Conservation (phyloP, 2,329 filamentous ascomycete genomes). For the Nemania sp. region DNA sequence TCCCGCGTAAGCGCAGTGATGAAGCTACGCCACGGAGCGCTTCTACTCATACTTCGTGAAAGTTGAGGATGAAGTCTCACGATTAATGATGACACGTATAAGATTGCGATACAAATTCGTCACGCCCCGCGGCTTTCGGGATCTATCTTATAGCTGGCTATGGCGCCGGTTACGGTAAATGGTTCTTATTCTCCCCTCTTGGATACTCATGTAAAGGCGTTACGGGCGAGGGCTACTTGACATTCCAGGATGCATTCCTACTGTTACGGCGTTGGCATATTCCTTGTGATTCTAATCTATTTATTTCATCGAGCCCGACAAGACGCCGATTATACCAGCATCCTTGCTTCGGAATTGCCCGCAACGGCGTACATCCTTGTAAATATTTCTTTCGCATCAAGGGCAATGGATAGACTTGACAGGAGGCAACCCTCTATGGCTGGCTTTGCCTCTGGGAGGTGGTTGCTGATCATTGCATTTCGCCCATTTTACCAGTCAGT, state of each 20-base stretch:
- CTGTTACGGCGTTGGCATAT: conserved; percentile 26
- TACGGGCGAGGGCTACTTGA: conserved; percentile 22
- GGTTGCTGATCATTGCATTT: too few species aligned
- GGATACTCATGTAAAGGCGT: conserved; percentile 33
- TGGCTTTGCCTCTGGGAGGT: background rate
- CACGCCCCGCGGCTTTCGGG: conserved; percentile 37
- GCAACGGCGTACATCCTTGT: conserved; percentile 22
- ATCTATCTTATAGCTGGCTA: conserved; percentile 22
- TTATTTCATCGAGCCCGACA: conserved; percentile 8
- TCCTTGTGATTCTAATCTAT: conserved; percentile 15
- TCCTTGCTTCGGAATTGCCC: conserved; percentile 16
- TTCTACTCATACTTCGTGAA: conserved; percentile 49
- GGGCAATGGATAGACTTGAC: conserved; percentile 26
- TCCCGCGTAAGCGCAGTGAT: conserved; percentile 55
- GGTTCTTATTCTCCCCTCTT: conserved; percentile 3
- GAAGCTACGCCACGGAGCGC: conserved; percentile 60
- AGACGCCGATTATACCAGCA: conserved; percentile 2
- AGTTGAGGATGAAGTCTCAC: conserved; percentile 29
- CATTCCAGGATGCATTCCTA: conserved; percentile 23
- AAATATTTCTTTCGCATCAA: conserved; percentile 25
- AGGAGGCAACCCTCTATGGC: background rate
- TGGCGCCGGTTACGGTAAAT: conserved; percentile 15
- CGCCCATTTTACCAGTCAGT: background rate
- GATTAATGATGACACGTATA: conserved; percentile 42
- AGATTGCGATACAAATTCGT: conserved; percentile 38